Conservation (phyloP, 495 filamentous ascomycete species). For the Schizothecium vesticola region DNA sequence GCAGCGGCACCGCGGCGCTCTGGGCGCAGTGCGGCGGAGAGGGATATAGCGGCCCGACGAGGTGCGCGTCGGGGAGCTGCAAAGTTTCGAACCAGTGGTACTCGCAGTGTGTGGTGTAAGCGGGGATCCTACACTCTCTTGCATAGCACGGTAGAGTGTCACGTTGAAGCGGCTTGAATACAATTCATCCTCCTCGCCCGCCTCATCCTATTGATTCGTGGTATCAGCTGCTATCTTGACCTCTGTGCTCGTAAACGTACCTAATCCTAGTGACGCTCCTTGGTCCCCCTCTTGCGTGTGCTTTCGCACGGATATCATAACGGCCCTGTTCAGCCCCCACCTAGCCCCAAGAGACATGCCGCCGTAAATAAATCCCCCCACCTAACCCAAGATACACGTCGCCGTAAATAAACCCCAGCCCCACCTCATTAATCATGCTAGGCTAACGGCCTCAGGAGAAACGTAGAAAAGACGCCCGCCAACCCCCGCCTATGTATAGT, state of each 20-base stretch:
- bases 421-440: background rate
- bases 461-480: background rate
- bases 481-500: background rate
- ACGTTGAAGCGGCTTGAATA: background rate
- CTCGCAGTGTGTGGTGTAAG: conserved; percentile 13
- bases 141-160: background rate
- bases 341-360: background rate
- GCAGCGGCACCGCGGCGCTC: background rate
- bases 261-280: background rate
- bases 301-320: background rate
- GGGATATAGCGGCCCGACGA: conserved; percentile 7
- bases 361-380: background rate
- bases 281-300: background rate
- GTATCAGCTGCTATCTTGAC: background rate
- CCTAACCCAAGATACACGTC: background rate
- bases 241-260: background rate
- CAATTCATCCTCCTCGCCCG: background rate
- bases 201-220: background rate
- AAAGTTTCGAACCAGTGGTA: conserved; percentile 14
- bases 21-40: conserved; percentile 16
- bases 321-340: background rate
- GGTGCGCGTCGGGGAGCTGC: conserved; percentile 8
- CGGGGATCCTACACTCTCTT: background rate
- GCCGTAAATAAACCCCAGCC: background rate
- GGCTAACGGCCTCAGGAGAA: background rate